Conservation (phyloP, 805 yeast species). For the Komagataella kurtzmanii region DNA sequence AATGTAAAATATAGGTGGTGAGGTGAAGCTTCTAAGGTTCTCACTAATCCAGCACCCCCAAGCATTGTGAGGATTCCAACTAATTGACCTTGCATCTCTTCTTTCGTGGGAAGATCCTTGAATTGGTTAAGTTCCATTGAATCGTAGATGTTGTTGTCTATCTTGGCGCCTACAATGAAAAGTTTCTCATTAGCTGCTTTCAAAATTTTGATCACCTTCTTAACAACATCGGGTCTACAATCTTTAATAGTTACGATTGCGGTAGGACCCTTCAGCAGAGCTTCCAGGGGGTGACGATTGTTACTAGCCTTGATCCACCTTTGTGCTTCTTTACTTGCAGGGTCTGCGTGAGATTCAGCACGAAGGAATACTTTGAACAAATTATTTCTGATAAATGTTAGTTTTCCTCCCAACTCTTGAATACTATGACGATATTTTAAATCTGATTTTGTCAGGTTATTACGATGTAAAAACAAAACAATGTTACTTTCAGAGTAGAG, state of each 20-base stretch:
- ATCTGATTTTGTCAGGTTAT: slow-evolving; percentile 62
- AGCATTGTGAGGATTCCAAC: slow-evolving; percentile 71
- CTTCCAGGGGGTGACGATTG: slow-evolving; percentile 51
- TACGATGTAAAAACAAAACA: slow-evolving; percentile 72
- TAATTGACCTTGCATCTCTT: slow-evolving; percentile 66
- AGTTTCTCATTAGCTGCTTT: slow-evolving; percentile 58
- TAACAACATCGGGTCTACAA: slow-evolving; percentile 59
- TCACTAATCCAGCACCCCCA: slow-evolving; percentile 83
- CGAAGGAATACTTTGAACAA: slow-evolving; percentile 68
- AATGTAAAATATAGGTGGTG: slow-evolving; percentile 61
- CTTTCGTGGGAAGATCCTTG: slow-evolving; percentile 61
- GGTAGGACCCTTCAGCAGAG: slow-evolving; percentile 74
- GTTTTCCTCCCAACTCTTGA: slow-evolving; percentile 48
- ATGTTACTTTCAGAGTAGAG: slow-evolving; percentile 57
- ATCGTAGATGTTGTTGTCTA: slow-evolving; percentile 36
- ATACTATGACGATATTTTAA: slow-evolving; percentile 49
- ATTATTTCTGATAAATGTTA: slow-evolving; percentile 55
- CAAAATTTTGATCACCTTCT: slow-evolving; percentile 44
- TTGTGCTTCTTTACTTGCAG: slow-evolving; percentile 45
- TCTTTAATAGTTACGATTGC: slow-evolving; percentile 60
- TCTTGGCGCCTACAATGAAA: slow-evolving; percentile 74
- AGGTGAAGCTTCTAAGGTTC: slow-evolving; percentile 62
- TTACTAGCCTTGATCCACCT: slow-evolving; percentile 23
- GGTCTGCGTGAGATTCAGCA: slow-evolving; percentile 57
- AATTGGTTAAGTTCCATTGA: slow-evolving; percentile 40